Base-by-base conservation (phyloP, 169 alveolate species). In the Plasmodium adleri region DNA sequence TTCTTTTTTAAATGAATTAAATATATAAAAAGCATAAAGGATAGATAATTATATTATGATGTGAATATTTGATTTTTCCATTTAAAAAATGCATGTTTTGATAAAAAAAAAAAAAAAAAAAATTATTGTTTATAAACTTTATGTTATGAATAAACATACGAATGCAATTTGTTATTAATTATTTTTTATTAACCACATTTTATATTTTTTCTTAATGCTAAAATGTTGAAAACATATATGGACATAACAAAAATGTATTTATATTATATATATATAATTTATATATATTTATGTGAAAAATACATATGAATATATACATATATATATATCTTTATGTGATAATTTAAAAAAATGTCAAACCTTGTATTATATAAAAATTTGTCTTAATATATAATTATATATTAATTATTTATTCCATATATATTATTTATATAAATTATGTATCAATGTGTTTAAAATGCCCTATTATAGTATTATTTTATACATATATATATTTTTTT, bases 111-210 rank as follows among this genome's bases (percentile, higher is more conserved):
- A 26, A 43, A 20, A 32, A 59, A 45, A 56, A 68, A 54, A 20
- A 26, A 43, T 43, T 13, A 59, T 17, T 60, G 62, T n/a, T 74
- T 47, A 45, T 28, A 22, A 49, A 15, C 67, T 50, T 43, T 5
- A 32, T 76, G 52, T 71, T 62, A 64, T 39, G 70, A 58, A 50
- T 70, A n/a, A 58, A 64, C 67, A 43, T 71, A 76, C 64, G 43
- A 74, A 59, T 8, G 73, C 39, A 74, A 60, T 74, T 60, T 74
- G 59, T 59, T 32, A 32, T 74, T 47, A 52, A 32, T 32, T 32
- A 28, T 72, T 72, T 32, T 63, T 76, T 52, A 64, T 76, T 59
- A 76, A 64, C 89, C 89, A 76, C 89, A 64, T 76, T 28, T 64
- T 64, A 43, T 59, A 62, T 68, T 74, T 47, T 52, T 56, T 22